Evolutionary conservation across 2,329 filamentous ascomycete genomes (phyloP), one percentile per base, ranked within the genome.

Genomic region (Colletotrichum filicis): DNA sequence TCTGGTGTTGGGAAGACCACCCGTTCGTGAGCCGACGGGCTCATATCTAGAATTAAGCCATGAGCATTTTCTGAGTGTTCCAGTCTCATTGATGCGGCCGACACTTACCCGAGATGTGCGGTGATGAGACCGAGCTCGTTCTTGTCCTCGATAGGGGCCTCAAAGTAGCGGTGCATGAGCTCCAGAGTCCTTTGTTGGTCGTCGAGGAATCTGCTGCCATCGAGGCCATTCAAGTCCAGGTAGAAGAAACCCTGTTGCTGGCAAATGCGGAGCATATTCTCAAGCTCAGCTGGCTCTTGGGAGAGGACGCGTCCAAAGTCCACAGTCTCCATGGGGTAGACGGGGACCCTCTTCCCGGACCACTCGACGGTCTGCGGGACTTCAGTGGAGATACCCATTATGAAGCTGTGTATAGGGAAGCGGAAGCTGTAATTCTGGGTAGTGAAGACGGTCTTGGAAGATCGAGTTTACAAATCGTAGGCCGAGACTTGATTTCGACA

Each of bases 111-210:
- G 30, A 89, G 83, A 78, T 89, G 87, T 5, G 87, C 85, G 28
- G 86, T 85, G 60, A 89, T 83, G 7, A 90, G 85, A 4, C 87
- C 87, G 76, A 85, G 88, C 77, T 90, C 85, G 77, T 89, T 90
- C 85, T 90, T 90, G 55, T 81, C 83, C 80, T 89, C 87, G 19
- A 89, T 78, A 0, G 87, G 87, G 0, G 84, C 79, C 37, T 85
- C 85, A 74, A 90, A 90, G 83, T 89, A 90, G 65, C 85, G 85
- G 78, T 88, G 81, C 88, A 90, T 90, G 53, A 89, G 83, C 74
- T 85, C 83, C 35, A 89, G 83, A 2, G 85, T 86, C 75, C 87
- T 84, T 78, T 89, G 82, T 74, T 88, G 84, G 79, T 90, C 87
- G 46, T 84, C 82, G 69, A 89, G 83, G 79, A 88, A 84, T 59